phyloP scores from a whole-genome alignment of 2,329 filamentous ascomycete species.

The Claviceps maximensis region DNA sequence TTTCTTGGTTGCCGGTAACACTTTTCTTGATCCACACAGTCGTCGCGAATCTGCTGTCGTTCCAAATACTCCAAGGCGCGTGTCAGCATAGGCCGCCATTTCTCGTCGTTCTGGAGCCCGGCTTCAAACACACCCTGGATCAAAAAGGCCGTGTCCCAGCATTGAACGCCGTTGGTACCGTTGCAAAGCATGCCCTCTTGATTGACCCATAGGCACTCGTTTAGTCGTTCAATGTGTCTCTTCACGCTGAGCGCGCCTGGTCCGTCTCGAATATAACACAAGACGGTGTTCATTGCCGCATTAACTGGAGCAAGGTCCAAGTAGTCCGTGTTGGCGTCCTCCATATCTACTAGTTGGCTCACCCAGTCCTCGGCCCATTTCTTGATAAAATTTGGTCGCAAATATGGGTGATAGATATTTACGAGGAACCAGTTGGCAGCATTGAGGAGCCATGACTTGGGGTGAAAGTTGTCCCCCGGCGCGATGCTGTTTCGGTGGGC shows the following conservation, averaged over 20 bases:
- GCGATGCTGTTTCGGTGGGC: constrained; percentile 72
- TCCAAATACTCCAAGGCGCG: constrained; percentile 80
- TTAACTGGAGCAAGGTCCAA: constrained; percentile 81
- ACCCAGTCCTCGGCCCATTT: constrained; percentile 66
- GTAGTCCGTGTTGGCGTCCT: constrained; percentile 87
- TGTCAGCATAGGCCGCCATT: constrained; percentile 70
- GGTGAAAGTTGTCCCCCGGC: constrained; percentile 75
- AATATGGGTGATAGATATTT: constrained; percentile 66
- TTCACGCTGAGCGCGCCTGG: constrained; percentile 58
- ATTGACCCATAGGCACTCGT: constrained; percentile 88
- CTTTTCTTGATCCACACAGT: constrained; percentile 60
- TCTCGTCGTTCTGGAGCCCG: constrained; percentile 61
- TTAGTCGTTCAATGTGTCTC: constrained; percentile 65
- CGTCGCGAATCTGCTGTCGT: constrained; percentile 77
- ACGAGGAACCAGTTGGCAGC: constrained; percentile 64
- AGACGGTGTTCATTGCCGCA: constrained; percentile 77
- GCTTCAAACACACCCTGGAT: constrained; percentile 73
- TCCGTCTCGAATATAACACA: constrained; percentile 74
- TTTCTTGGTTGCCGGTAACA: constrained; percentile 87
- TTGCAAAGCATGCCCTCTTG: constrained; percentile 87
- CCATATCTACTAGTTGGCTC: constrained; percentile 74
- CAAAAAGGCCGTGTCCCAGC: constrained; percentile 87
- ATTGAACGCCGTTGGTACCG: constrained; percentile 95
- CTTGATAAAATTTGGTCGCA: constrained; percentile 53
- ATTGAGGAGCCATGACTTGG: constrained; percentile 76